Base-by-base conservation (phyloP, 148 eudicot genomes). In the Heliosperma pusillum region DNA sequence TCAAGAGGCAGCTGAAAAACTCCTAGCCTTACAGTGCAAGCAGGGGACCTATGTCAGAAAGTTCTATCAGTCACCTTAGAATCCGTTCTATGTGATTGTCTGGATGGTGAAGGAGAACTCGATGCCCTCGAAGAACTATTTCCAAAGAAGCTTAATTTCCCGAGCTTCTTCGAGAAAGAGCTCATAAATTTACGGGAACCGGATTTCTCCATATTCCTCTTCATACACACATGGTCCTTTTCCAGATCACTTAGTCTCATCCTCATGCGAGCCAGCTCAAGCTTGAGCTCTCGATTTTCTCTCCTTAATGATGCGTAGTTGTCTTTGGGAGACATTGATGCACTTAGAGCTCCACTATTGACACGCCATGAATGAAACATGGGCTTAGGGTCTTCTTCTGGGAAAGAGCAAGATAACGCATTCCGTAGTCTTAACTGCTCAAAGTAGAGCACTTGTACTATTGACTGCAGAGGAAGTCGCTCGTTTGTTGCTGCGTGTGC, bases 401-500 rank as follows among this genome's bases (percentile, higher is more conserved):
- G 91, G 63, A 85, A 78, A 17, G 96, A 86, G 73, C 84, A 82
- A 44, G 77, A 85, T 47, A 95, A 73, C n/a, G 96, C 82, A 67
- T 88, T 92, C 8, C 92, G 80, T 11, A 95, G 93, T 81, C 92
- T 85, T 62, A 90, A 25, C 83, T 92, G 97, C 80, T 92, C 96
- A 3, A 82, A 87, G 52, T 95, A 95, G 71, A 95, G 97, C 50
- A 95, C 98, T 78, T 95, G 98, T 56, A 95, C 96, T 24, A 92
- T 89, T 30, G 98, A 89, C 73, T 95, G 98, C 16, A 95, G 85
- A 5, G 98, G 97, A 58, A 95, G 93, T 70, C 98, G 92, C 78
- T 95, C 98, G 57, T 95, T 95, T 75, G 92, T 97, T 44, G 98
- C 98, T 65, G 98, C 97, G 25, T 92, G 97, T 15, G 96, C 88